phyloP scores from a whole-genome alignment of 1,284 basidiomycete species.

The Pseudozyma hubeiensis region DNA sequence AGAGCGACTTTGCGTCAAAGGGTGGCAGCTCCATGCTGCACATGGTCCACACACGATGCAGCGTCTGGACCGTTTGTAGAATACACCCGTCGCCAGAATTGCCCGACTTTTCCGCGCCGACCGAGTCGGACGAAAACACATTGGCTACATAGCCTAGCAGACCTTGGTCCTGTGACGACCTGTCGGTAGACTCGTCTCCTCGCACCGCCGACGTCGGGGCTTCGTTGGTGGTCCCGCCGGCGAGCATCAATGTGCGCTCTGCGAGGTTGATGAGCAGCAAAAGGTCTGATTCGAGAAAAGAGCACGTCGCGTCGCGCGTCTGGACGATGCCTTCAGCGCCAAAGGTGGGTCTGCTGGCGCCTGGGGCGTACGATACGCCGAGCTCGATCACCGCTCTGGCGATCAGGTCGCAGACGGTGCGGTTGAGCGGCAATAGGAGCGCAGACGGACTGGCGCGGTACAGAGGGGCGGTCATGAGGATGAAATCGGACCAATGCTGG shows the following conservation, averaged over 20 bases:
- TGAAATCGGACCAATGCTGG: conserved; percentile 96
- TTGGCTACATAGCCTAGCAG: conserved; percentile 58
- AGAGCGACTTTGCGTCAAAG: conserved; percentile 41
- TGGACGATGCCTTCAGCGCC: conserved; percentile 41
- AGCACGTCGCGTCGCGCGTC: conserved; percentile 25
- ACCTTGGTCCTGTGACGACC: conserved; percentile 13
- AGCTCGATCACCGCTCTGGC: conserved; percentile 75
- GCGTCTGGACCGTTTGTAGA: conserved; percentile 37
- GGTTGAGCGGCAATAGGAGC: conserved; percentile 81
- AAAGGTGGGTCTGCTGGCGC: conserved; percentile 31
- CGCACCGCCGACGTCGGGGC: neutral
- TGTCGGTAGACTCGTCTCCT: conserved; percentile 7
- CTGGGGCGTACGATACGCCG: conserved; percentile 59
- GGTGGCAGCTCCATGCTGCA: conserved; percentile 16
- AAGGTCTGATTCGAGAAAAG: conserved; percentile 49
- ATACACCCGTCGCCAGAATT: conserved; percentile 11
- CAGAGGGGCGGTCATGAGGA: conserved; percentile 87
- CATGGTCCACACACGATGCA: conserved; percentile 52
- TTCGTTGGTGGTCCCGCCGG: conserved; percentile 1
- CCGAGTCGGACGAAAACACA: conserved; percentile 47
- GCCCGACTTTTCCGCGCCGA: conserved; percentile 9
- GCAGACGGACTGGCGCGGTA: conserved; percentile 79
- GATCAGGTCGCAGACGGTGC: conserved; percentile 83
- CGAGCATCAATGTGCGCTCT: conserved; percentile 50
- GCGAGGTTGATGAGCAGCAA: conserved; percentile 53